Base-by-base conservation (phyloP, 169 alveolate species). In the Cryptosporidium meleagridis region DNA sequence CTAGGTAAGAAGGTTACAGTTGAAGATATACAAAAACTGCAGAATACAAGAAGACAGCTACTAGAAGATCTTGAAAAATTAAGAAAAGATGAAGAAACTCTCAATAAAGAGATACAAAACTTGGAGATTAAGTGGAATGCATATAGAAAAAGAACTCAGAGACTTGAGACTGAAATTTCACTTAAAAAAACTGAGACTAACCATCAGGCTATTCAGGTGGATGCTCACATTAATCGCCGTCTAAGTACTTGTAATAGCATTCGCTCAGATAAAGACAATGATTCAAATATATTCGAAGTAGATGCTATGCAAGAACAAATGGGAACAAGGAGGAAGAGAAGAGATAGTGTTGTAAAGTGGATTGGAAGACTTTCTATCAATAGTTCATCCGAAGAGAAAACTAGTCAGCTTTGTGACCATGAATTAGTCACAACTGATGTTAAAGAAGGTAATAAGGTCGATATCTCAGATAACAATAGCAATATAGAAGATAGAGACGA, bases 171-270 rank as follows among this genome's bases (percentile, higher is more conserved):
- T 7, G 89, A 80, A 62, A 80, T 80, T 44, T 80, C 70, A 2
- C 62, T 80, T 21, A 80, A 65, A 44, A 80, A 80, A 51, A 80
- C 89, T 44, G 89, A 80, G n/a, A 65, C 89, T 12, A 65, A 69
- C 6, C 75, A 65, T 16, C 80, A 80, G 31, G 89, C 73, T n/a
- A 80, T 44, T 45, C 89, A 80, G 52, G 67, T 80, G 14, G 89
- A 80, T 44, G 89, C 59, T n/a, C 89, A 80, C n/a, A 80, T 80
- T 18, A 80, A 80, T 39, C 62, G 80, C 44, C 73, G 89, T 44
- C 48, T 80, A 37, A 80, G 89, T 59, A 65, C 52, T 10, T 33
- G 52, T 21, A 37, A 10, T 31, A 59, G 26, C 23, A 31, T 31
- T 58, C 52, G 14, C 31, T 39, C 72, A 2, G 72, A 65, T 21